These are phyloP conservation scores for Xylaria sp. DNA, from an alignment of 2,329 filamentous ascomycete species.

Conservation along the genomic window DNA sequence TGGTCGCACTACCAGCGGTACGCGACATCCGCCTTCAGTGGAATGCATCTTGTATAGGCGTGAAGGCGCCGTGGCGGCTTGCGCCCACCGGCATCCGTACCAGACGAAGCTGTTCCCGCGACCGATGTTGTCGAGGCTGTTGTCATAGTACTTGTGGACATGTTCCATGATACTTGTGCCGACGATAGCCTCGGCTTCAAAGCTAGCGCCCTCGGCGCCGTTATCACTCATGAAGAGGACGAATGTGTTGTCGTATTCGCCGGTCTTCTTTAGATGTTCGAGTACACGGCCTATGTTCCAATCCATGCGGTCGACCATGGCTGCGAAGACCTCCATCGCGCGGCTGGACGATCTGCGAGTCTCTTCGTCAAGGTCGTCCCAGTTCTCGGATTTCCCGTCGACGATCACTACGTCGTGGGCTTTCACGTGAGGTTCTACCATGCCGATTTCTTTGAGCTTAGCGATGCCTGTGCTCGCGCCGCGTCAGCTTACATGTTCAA, in stretches of 20 bases:
- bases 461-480: not conserved
- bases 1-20: not conserved
- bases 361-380: not conserved
- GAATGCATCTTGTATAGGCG: not conserved
- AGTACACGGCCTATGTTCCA: not conserved
- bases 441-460: not conserved
- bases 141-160: slow-evolving; percentile 1
- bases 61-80: not conserved
- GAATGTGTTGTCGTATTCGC: not conserved
- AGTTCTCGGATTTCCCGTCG: not conserved
- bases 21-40: slow-evolving; percentile 1
- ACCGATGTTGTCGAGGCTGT: slow-evolving; percentile 1
- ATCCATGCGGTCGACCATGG: not conserved
- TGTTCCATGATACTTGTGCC: not conserved
- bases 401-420: not conserved
- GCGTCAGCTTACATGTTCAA: not conserved
- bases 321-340: not conserved
- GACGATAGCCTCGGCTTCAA: slow-evolving; percentile 1
- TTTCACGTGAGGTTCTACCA: not conserved
- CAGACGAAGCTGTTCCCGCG: not conserved
- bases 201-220: not conserved
- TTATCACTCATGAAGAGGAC: not conserved
- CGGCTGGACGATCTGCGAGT: not conserved
- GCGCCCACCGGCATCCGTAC: slow-evolving; percentile 1
- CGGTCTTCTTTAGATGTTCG: not conserved